Base-by-base conservation (phyloP, 345 rosid genomes). In the Gossypium longicalyx region DNA sequence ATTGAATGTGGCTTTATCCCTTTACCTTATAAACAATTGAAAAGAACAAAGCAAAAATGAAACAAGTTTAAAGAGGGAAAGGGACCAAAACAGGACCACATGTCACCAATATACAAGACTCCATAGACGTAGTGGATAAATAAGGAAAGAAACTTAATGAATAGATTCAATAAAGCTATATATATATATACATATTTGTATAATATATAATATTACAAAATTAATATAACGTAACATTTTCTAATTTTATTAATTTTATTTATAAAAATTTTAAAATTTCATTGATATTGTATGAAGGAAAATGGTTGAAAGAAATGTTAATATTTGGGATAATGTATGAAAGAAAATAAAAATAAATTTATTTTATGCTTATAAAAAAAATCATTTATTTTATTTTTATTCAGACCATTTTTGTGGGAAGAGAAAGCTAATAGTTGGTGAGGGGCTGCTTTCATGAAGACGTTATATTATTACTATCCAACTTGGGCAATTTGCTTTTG, bases 381-480 rank as follows among this genome's bases (percentile, higher is more conserved):
- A 53, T 17, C 1, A 52, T 52, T 63, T 60, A 43, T 15, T 70
- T 0, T 29, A 7, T 29, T 38, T 22, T 10, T 3, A 11, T 54
- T 20, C 4, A 29, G 49, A 20, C 68, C 13, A 13, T 70, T 4
- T 69, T 58, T 22, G 9, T 48, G 16, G 44, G 45, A 59, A 45
- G 51, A 45, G 56, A 44, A 13, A 79, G 41, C 12, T 44, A 76
- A 19, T 77, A 72, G 87, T 83, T 2, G 96, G 89, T 86, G 80
- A 75, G 66, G 79, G 38, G 90, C 85, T 88, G 83, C 87, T 88
- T 89, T 89, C 87, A 25, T 56, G n/a, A 71, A 78, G 77, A 77
- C 62, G 75, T 84, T 79, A 82, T 20, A 54, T 54, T 54, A 54
- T 79, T 79, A 76, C 66, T 67, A 71, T 68, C 57, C 61, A 65